Conservation (phyloP, 768 basidiomycete species). For the Tubosaeta brunneosetosa region DNA sequence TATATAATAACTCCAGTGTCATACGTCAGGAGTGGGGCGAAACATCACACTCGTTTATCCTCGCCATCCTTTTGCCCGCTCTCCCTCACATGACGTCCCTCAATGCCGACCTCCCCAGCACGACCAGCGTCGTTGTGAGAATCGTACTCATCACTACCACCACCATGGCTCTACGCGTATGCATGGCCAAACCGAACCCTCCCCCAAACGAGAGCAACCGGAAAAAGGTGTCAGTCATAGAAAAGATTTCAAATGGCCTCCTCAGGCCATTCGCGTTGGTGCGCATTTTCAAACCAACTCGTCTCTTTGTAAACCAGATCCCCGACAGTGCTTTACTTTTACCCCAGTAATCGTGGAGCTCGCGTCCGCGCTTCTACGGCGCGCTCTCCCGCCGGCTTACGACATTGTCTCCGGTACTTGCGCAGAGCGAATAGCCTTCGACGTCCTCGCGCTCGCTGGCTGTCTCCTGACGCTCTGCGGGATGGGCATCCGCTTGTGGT, state of each 20-base stretch:
- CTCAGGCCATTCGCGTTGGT: slow-evolving; percentile 1
- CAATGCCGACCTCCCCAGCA: not conserved
- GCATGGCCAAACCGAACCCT: slow-evolving; percentile 7
- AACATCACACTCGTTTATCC: not conserved
- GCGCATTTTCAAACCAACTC: not conserved
- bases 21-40: not conserved
- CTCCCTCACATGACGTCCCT: not conserved
- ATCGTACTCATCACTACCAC: not conserved
- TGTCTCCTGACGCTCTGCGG: slow-evolving; percentile 22
- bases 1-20: not conserved
- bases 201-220: not conserved
- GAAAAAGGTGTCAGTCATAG: not conserved
- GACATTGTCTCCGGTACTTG: slow-evolving; percentile 2
- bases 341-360: slow-evolving; percentile 3
- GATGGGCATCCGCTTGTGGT: slow-evolving; percentile 29
- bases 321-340: not conserved
- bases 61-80: not conserved
- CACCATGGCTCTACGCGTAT: slow-evolving; percentile 4
- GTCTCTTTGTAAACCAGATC: not conserved
- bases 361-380: not conserved
- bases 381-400: not conserved
- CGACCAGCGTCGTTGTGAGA: not conserved
- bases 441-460: not conserved
- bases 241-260: not conserved
- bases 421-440: slow-evolving; percentile 5